phyloP scores from a whole-genome alignment of 306 rosid species.

The Quercus dentata region DNA sequence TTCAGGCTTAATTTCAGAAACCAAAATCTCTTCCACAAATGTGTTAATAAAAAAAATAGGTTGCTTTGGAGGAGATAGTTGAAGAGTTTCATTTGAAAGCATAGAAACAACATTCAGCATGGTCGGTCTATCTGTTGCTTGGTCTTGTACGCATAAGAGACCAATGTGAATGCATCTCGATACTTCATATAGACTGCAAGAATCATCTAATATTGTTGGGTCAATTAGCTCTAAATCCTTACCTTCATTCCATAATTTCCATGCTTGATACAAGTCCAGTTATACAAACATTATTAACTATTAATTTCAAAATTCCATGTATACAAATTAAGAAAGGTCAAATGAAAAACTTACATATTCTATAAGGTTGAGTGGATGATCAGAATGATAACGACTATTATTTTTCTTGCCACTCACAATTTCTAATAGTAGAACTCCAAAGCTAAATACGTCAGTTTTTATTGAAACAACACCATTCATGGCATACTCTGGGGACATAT shows the following conservation, averaged over 20 bases:
- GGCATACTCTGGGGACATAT: conserved; percentile 23
- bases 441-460: conserved; percentile 28
- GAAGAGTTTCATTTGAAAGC: conserved; percentile 7
- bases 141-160: conserved; percentile 11
- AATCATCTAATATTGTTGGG: background rate
- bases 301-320: background rate
- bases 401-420: conserved; percentile 11
- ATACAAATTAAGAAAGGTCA: too few relatives aligned
- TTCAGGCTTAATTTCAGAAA: background rate
- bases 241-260: conserved; percentile 12
- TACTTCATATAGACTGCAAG: background rate
- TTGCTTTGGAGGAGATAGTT: conserved; percentile 14
- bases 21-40: background rate
- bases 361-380: conserved; percentile 1
- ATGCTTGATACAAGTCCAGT: background rate
- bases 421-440: conserved; percentile 27
- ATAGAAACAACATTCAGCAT: conserved; percentile 9
- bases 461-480: conserved; percentile 19
- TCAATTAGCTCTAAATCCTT: background rate
- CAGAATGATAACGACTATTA: background rate
- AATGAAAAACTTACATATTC: conserved; percentile 13
- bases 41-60: background rate
- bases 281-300: background rate
- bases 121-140: conserved; percentile 6
- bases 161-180: conserved; percentile 11